Conservation (phyloP, 441 rosid genomes). For the Capsella rubella region DNA sequence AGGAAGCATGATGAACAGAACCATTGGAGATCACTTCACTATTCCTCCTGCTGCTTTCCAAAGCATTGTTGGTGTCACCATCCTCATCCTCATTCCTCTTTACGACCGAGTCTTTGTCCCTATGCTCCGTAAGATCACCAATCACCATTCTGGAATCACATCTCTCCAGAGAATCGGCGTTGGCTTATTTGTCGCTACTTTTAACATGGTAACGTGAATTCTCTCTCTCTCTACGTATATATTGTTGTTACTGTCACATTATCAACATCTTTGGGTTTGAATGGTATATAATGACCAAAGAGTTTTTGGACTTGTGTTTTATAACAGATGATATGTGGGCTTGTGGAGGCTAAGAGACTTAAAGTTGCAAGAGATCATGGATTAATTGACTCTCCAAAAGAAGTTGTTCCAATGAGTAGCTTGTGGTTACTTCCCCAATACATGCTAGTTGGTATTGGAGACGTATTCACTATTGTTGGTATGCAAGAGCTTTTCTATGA, state of each 20-base stretch:
- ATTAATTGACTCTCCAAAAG: conserved; percentile 57
- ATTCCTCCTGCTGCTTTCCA: conserved; percentile 81
- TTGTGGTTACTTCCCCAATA: conserved; percentile 89
- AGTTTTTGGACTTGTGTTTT: conserved; percentile 12
- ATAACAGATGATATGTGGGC: conserved; percentile 53
- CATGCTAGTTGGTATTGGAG: conserved; percentile 59
- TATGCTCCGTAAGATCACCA: conserved; percentile 55
- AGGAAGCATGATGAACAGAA: conserved; percentile 69
- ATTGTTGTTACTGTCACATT: not conserved
- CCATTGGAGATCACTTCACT: conserved; percentile 61
- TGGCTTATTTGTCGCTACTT: conserved; percentile 64
- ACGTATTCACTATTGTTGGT: conserved; percentile 70
- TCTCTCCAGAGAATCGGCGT: conserved; percentile 79
- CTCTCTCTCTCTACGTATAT: not conserved
- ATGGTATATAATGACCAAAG: not conserved
- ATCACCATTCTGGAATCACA: conserved; percentile 72
- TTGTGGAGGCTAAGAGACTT: conserved; percentile 70
- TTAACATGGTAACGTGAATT: conserved; percentile 41
- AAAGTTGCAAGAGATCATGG: conserved; percentile 55
- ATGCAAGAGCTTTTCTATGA: conserved; percentile 86
- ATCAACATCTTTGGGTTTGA: not conserved
- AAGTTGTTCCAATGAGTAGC: conserved; percentile 64
- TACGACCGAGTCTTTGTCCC: conserved; percentile 82
- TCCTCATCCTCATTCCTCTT: conserved; percentile 59
- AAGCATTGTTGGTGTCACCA: conserved; percentile 64